Percentiles rank a stretch among this genome's conserved stretches.
These are phyloP conservation scores for Plasmodium inui DNA, from an alignment of 169 alveolate species.

Conservation along the genomic window DNA sequence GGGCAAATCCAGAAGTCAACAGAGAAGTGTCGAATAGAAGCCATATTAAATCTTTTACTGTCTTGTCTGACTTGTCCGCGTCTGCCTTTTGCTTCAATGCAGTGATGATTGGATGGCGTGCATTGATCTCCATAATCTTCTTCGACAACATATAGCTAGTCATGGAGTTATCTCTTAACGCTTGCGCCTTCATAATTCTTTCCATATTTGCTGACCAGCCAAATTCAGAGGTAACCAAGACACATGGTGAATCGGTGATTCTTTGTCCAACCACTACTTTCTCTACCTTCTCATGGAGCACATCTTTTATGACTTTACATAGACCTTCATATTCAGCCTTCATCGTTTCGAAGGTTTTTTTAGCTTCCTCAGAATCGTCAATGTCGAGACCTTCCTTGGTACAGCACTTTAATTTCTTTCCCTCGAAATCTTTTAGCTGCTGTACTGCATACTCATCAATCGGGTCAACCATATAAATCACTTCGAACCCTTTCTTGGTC, in stretches of 20 bases:
- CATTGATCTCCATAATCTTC: conserved; percentile 99
- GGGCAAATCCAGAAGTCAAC: conserved; percentile 98
- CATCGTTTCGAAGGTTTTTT: conserved; percentile 96
- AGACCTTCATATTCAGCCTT: conserved; percentile 98
- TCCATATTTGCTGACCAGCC: conserved; percentile 99
- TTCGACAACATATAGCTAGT: conserved; percentile 96
- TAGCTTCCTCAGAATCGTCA: conserved; percentile 97
- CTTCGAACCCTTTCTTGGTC: conserved; percentile 97
- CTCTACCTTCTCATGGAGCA: conserved; percentile 99
- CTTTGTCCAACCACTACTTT: conserved; percentile 97
- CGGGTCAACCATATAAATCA: conserved; percentile 99
- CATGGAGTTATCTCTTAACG: conserved; percentile 98
- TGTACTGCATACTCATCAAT: conserved; percentile 99
- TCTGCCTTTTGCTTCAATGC: conserved; percentile 97
- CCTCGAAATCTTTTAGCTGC: conserved; percentile 98
- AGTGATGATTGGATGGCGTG: conserved; percentile 96
- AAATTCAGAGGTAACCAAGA: conserved; percentile 98
- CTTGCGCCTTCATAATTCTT: conserved; percentile 99
- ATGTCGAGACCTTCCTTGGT: conserved; percentile 98
- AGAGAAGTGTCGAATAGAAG: conserved; percentile 98
- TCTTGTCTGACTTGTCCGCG: conserved; percentile 97
- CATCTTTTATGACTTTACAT: conserved; percentile 98
- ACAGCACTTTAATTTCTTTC: conserved; percentile 97
- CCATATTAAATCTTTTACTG: conserved; percentile 99
- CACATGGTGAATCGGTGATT: conserved; percentile 98